Conservation (phyloP, 75 land plant genomes). For the Pinus taeda region DNA sequence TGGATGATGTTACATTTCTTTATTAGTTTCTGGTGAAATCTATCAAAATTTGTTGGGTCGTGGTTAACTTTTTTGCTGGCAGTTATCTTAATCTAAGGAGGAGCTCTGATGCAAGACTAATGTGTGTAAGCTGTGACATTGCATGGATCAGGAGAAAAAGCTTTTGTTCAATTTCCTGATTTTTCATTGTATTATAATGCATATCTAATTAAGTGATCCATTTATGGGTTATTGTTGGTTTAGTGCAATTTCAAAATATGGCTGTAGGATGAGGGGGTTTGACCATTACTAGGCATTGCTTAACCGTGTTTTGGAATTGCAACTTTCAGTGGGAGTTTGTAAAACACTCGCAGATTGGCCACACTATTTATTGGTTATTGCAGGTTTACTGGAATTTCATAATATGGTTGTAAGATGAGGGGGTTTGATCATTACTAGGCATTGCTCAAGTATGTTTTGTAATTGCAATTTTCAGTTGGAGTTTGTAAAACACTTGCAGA, state of each 20-base stretch:
- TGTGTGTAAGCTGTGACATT: background rate
- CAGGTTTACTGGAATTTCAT: background rate
- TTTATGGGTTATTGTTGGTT: background rate
- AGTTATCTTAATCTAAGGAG: background rate
- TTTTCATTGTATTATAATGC: background rate
- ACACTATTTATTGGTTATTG: background rate
- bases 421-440: background rate
- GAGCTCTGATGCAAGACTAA: background rate
- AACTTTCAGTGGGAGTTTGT: background rate
- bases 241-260: background rate
- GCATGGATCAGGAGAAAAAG: background rate
- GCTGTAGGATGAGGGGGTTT: background rate
- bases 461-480: background rate
- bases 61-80: background rate
- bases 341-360: background rate
- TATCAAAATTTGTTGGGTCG: background rate
- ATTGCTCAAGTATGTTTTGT: background rate
- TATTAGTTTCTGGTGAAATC: background rate
- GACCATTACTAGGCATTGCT: background rate
- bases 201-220: background rate
- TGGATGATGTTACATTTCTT: background rate
- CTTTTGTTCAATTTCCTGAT: background rate
- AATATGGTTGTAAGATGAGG: background rate
- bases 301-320: background rate
- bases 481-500: background rate